phyloP scores from a whole-genome alignment of 2,329 filamentous ascomycete genomes.

The Chrysoporthe austroafricana region DNA sequence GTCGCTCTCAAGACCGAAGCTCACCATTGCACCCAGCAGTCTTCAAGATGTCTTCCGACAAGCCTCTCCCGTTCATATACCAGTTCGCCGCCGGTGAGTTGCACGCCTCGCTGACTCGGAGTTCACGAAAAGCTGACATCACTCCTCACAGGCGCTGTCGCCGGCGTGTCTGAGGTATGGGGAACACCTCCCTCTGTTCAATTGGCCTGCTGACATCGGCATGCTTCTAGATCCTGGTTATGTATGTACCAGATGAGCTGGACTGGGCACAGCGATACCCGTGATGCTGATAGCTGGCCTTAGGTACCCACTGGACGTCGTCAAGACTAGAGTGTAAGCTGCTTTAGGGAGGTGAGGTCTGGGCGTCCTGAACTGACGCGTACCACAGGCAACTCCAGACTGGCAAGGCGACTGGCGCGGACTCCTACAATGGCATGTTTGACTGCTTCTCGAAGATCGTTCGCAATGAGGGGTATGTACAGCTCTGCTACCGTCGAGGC shows the following conservation, averaged over 20 bases:
- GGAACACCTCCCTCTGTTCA: conserved; percentile 25
- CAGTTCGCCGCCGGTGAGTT: conserved; percentile 87
- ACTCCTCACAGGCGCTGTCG: conserved; percentile 74
- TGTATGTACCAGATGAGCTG: conserved; percentile 57
- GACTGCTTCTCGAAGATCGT: conserved; percentile 99
- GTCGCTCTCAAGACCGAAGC: background rate
- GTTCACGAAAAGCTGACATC: conserved; percentile 34
- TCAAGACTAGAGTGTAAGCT: conserved; percentile 93
- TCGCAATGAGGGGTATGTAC: conserved; percentile 82
- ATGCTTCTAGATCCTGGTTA: conserved; percentile 74
- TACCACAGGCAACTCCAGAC: conserved; percentile 79
- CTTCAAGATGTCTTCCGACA: conserved; percentile 64
- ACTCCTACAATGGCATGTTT: conserved; percentile 94
- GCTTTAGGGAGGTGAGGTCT: conserved; percentile 11
- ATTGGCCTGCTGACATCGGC: conserved; percentile 33
- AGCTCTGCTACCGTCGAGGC: background rate
- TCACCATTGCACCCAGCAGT: conserved; percentile 5
- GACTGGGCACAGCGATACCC: conserved; percentile 28
- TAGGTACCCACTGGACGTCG: conserved; percentile 98
- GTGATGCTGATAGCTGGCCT: conserved; percentile 23
- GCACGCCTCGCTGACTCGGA: conserved; percentile 27
- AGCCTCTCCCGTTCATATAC: conserved; percentile 89
- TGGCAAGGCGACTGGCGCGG: conserved; percentile 71
- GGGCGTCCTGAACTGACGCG: conserved; percentile 9
- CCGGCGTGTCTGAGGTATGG: conserved; percentile 94